Percentiles rank a stretch among this genome's conserved stretches.
These are phyloP conservation scores for Poa annua DNA, from an alignment of 176 grass and related monocot species.

Conservation along the genomic window DNA sequence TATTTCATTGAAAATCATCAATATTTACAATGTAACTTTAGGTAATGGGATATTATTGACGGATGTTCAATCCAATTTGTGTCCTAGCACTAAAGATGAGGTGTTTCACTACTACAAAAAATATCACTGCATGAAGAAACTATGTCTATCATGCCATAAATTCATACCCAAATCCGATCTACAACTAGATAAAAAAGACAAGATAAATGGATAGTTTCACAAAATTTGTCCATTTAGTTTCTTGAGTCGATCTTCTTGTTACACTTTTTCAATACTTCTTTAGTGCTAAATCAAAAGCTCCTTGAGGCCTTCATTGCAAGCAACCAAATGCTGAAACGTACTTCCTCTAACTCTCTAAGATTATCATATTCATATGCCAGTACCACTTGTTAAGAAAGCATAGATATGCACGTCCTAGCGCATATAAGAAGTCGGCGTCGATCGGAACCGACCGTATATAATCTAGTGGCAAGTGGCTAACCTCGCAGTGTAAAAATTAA, in stretches of 20 bases:
- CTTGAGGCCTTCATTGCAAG: background rate
- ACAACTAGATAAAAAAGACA: no score
- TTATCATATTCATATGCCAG: background rate
- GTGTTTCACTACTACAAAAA: no score
- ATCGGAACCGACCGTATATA: constrained; percentile 22
- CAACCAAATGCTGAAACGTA: background rate
- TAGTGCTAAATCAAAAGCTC: background rate
- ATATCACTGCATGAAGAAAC: no score
- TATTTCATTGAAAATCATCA: no score
- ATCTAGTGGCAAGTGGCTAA: constrained; percentile 14
- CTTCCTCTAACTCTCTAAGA: background rate
- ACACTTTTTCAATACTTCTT: background rate
- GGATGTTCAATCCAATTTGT: no score
- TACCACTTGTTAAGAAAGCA: background rate
- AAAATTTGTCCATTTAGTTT: background rate
- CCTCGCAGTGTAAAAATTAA: constrained; percentile 5
- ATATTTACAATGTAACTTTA: no score
- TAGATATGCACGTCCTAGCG: background rate
- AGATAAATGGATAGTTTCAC: background rate
- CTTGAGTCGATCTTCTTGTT: background rate
- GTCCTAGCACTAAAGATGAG: no score
- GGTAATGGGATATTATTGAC: no score
- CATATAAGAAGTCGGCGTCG: background rate
- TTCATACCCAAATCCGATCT: no score
- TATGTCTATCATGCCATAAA: no score